A percentile compares a stretch with the other conserved stretches of the same genome.
phyloP scores from a whole-genome alignment of 139 green algal genomes.

The Nannochloris sp. region DNA sequence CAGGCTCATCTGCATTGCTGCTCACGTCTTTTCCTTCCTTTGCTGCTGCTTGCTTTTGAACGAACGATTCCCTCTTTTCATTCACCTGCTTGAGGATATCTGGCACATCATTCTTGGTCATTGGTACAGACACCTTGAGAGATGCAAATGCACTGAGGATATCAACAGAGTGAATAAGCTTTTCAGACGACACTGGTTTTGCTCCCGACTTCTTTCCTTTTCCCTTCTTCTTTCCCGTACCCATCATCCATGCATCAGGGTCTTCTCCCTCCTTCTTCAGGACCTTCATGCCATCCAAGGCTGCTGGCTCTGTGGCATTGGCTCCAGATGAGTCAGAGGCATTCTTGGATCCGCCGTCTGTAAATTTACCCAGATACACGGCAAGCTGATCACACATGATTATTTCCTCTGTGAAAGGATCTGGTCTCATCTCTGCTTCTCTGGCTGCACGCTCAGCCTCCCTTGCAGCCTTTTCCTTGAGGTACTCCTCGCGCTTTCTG shows the following conservation, averaged over 20 bases:
- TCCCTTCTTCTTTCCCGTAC: constrained; percentile 11
- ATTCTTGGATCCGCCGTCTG: constrained; percentile 4
- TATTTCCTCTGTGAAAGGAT: constrained; percentile 29
- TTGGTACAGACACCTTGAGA: constrained; percentile 18
- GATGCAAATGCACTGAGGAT: constrained; percentile 28
- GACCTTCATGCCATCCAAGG: constrained; percentile 20
- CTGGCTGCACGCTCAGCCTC: constrained; percentile 22
- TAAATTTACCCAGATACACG: constrained; percentile 22
- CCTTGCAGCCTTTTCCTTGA: constrained; percentile 16
- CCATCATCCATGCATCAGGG: constrained; percentile 28
- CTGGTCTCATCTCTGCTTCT: constrained; percentile 15
- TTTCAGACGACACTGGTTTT: background rate
- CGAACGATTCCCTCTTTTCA: constrained; percentile 22
- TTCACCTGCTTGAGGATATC: constrained; percentile 7
- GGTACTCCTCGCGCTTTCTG: constrained; percentile 14
- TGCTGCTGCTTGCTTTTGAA: constrained; percentile 8
- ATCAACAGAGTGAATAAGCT: constrained; percentile 27
- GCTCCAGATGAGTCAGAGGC: background rate
- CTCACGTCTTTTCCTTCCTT: constrained; percentile 1
- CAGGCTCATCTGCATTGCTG: constrained; percentile 1
- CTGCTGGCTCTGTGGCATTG: background rate
- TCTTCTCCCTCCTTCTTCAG: constrained; percentile 22
- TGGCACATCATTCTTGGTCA: background rate
- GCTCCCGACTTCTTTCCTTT: constrained; percentile 22
- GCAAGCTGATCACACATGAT: constrained; percentile 29